These are phyloP conservation scores for Pseudozyma tsukubaensis DNA, from an alignment of 1,284 basidiomycete species.

Conservation along the genomic window DNA sequence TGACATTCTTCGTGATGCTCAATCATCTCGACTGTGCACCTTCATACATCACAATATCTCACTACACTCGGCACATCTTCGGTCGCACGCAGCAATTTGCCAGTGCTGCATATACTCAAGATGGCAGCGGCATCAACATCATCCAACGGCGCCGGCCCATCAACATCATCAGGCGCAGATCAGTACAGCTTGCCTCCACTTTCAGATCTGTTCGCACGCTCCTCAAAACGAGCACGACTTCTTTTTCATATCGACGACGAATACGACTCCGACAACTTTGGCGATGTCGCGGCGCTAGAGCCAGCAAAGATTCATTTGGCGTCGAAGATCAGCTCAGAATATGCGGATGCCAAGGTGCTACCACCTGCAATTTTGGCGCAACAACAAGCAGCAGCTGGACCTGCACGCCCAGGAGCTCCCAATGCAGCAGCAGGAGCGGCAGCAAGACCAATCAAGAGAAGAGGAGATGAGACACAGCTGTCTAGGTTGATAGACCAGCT, in stretches of 20 bases:
- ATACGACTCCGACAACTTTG: slow-evolving; percentile 45
- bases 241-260: slow-evolving; percentile 44
- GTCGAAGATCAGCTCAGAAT: slow-evolving; percentile 84
- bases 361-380: slow-evolving; percentile 84
- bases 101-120: background rate
- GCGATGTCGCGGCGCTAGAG: slow-evolving; percentile 26
- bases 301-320: slow-evolving; percentile 70
- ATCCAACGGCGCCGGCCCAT: slow-evolving; percentile 20
- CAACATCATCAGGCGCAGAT: slow-evolving; percentile 10
- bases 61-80: background rate
- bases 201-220: slow-evolving; percentile 43
- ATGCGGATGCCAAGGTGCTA: slow-evolving; percentile 84
- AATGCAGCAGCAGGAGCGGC: slow-evolving; percentile 10
- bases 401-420: slow-evolving; percentile 29
- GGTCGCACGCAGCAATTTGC: background rate
- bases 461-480: slow-evolving; percentile 30
- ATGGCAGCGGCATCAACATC: slow-evolving; percentile 25
- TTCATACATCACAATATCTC: too few species aligned
- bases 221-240: slow-evolving; percentile 42
- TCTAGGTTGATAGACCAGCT: slow-evolving; percentile 39
- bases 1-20: slow-evolving; percentile 21
- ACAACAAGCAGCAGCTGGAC: slow-evolving; percentile 82
- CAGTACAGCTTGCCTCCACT: slow-evolving; percentile 35
- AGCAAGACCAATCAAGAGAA: slow-evolving; percentile 13
- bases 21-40: background rate